Percentiles rank a stretch among this genome's conserved stretches.
These are phyloP conservation scores for Aquanectria penicillioides DNA, from an alignment of 2,329 filamentous ascomycete species.

Conservation along the genomic window DNA sequence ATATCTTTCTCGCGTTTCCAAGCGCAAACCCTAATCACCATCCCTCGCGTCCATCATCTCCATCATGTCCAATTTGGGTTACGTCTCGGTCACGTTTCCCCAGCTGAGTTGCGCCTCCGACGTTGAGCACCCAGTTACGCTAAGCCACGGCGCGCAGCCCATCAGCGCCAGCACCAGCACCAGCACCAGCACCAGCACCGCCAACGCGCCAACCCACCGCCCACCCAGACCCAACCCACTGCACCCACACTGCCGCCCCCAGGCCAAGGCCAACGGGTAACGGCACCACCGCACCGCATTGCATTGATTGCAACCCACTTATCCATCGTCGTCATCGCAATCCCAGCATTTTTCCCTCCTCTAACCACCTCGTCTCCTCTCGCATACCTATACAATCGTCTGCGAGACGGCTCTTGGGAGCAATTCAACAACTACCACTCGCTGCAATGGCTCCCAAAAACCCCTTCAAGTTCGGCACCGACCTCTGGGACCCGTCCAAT, in stretches of 20 bases:
- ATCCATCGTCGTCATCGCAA: constrained; percentile 3
- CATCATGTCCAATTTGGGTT: too few species aligned
- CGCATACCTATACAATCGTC: neutral
- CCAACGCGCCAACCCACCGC: neutral
- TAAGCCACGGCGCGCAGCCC: constrained; percentile 7
- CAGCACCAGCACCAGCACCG: neutral
- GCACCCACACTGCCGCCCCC: neutral
- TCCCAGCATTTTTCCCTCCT: neutral
- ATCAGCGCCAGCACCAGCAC: too few species aligned
- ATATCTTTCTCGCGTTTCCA: too few species aligned
- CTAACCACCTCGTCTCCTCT: neutral
- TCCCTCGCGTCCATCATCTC: too few species aligned
- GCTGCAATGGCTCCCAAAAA: constrained; percentile 35
- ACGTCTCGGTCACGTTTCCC: neutral
- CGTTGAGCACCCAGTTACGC: neutral
- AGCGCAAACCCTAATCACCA: too few species aligned
- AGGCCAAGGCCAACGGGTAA: neutral
- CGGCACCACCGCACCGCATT: neutral
- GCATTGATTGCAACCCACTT: neutral
- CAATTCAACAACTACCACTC: neutral
- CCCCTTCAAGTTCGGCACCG: constrained; percentile 52
- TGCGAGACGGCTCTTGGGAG: constrained; percentile 7
- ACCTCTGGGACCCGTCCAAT: constrained; percentile 65
- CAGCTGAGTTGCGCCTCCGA: constrained; percentile 10
- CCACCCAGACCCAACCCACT: neutral